These are phyloP conservation scores for Teratosphaeria viscida DNA, from an alignment of 2,329 filamentous ascomycete genomes.

Conservation along the genomic window DNA sequence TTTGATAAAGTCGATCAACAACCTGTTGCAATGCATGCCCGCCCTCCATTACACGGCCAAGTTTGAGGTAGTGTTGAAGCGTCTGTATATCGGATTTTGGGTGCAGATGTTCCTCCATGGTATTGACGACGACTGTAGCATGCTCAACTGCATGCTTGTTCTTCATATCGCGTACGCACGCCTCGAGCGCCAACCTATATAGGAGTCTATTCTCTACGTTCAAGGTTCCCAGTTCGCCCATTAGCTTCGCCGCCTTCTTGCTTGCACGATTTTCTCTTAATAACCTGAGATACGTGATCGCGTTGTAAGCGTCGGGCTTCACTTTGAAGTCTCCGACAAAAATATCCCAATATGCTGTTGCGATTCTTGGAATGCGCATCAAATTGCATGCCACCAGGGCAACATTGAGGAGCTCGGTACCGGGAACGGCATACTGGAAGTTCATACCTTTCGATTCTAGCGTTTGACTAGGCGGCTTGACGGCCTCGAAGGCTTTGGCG, in stretches of 20 bases:
- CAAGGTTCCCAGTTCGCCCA: neutral
- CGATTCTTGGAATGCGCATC: constrained; percentile 50
- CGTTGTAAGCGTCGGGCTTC: constrained; percentile 61
- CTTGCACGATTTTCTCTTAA: constrained; percentile 59
- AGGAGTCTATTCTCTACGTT: constrained; percentile 33
- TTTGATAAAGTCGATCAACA: constrained; percentile 12
- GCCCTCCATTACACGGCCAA: constrained; percentile 37
- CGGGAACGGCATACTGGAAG: constrained; percentile 36
- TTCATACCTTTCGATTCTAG: neutral
- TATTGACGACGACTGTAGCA: constrained; percentile 53
- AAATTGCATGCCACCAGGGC: constrained; percentile 54
- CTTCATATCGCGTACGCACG: constrained; percentile 65
- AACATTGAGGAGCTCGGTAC: constrained; percentile 55
- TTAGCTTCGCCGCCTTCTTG: constrained; percentile 34
- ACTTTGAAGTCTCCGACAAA: constrained; percentile 54
- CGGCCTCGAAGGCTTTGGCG: constrained; percentile 19
- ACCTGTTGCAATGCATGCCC: constrained; percentile 14
- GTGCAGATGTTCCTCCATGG: constrained; percentile 43
- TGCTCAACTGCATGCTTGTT: constrained; percentile 60
- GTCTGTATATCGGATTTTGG: constrained; percentile 40
- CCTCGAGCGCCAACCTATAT: constrained; percentile 62
- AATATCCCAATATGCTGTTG: constrained; percentile 67
- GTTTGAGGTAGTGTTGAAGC: constrained; percentile 47
- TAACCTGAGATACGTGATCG: constrained; percentile 56
- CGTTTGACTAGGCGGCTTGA: constrained; percentile 9